Base-by-base conservation (phyloP, 208 protist genomes). In the Trypanosoma melophagium region DNA sequence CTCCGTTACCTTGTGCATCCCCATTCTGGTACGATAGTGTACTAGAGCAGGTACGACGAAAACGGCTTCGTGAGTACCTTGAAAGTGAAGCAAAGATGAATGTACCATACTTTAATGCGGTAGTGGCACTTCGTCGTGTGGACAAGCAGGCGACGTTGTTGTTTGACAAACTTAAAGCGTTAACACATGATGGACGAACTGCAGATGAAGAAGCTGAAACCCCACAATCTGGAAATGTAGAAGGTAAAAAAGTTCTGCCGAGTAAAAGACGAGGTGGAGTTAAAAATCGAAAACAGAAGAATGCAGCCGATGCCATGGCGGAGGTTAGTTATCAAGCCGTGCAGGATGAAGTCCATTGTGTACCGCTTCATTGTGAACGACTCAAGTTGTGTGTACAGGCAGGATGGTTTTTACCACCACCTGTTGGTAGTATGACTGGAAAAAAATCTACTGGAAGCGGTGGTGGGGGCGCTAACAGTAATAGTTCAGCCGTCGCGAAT, bases 381-480 rank as follows among this genome's bases (percentile, higher is more conserved):
- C 65, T 87, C 45, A 69, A 64, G 22, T 54, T 81, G 0, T 79
- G 74, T 35, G 77, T 75, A 42, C 84, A 87, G 55, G 75, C 84
- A 0, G 84, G 84, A 0, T 86, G 74, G 81, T 60, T 87, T 57
- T 74, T 90, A 2, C 81, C 78, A 5, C 55, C 79, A 0, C 78
- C 71, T 19, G 61, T 24, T 22, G 19, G 16, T 7, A n/a, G 3
- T 45, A 60, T 5, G 3, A 51, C 5, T 22, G 22, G 28, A 22
- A 28, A 56, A 8, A 68, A 61, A 45, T 17, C 0, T 44, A 47
- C 1, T 28, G 21, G 2, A n/a, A 60, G n/a, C n/a, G 59, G 28
- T 68, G 40, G 35, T 19, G 22, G 10, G 2, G 21, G 10, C 13
- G 35, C 7, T 54, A 57, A n/a, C 25, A 57, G 17, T 47, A n/a